Conservation (phyloP, 805 yeast species). For the Spathaspora hagerdaliae region DNA sequence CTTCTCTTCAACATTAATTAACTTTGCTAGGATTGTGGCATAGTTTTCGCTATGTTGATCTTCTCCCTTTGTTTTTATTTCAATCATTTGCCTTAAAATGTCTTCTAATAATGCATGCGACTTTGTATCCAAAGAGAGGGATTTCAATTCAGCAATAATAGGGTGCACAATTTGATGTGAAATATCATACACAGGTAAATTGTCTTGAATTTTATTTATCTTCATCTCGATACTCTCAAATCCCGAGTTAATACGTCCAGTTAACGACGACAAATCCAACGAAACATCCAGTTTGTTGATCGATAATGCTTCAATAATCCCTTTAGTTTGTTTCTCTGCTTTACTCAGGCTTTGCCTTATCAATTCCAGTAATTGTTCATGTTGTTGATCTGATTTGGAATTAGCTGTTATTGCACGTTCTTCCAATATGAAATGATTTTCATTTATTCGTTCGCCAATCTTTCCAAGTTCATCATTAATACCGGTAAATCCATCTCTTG, state of each 20-base stretch:
- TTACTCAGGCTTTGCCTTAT: neutral
- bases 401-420: neutral
- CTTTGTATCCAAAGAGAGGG: constrained; percentile 15
- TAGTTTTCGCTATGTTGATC: neutral
- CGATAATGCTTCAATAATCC: neutral
- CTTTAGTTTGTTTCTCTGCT: neutral
- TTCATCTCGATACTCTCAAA: too few relatives aligned
- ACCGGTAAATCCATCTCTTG: neutral
- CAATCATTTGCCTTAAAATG: constrained; percentile 4
- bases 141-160: constrained; percentile 20
- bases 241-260: neutral
- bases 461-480: neutral
- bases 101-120: constrained; percentile 13
- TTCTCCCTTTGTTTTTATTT: neutral
- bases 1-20: neutral
- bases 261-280: neutral
- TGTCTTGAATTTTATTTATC: neutral
- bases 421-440: neutral
- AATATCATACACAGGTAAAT: neutral
- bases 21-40: neutral
- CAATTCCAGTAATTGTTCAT: too few relatives aligned
- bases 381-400: neutral
- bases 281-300: neutral
- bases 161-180: constrained; percentile 20
- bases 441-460: neutral